These are phyloP conservation scores for Candida dubliniensis DNA, from an alignment of 1,139 yeast species.

Conservation along the genomic window DNA sequence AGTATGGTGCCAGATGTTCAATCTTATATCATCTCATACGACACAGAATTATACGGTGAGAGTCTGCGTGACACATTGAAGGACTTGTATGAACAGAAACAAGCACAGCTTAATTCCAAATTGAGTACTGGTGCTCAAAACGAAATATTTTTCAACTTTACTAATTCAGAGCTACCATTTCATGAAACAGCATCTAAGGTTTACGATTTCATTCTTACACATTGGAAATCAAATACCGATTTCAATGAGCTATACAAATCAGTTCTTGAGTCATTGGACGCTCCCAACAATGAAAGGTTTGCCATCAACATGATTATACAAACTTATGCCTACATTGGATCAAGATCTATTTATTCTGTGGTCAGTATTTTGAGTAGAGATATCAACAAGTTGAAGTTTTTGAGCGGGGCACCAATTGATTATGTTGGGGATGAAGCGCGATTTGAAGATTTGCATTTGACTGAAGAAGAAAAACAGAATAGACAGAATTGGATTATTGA, in stretches of 20 bases:
- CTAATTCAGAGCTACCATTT: conserved; percentile 39
- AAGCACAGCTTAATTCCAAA: conserved; percentile 26
- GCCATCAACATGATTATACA: conserved; percentile 65
- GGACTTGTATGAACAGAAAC: conserved; percentile 33
- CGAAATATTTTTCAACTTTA: conserved; percentile 40
- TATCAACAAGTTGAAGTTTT: conserved; percentile 48
- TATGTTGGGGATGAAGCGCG: conserved; percentile 29
- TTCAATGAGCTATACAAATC: conserved; percentile 36
- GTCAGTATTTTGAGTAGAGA: conserved; percentile 66
- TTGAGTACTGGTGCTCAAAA: conserved; percentile 39
- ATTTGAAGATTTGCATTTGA: conserved; percentile 40
- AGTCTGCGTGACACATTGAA: conserved; percentile 26
- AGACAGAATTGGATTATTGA: conserved; percentile 54
- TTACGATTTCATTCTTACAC: conserved; percentile 44
- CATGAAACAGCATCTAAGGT: conserved; percentile 38
- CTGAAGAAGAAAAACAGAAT: conserved; percentile 30
- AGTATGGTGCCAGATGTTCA: conserved; percentile 30
- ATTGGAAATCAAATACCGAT: conserved; percentile 42
- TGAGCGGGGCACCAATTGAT: conserved; percentile 36
- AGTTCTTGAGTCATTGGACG: conserved; percentile 20
- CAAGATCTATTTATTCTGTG: conserved; percentile 86
- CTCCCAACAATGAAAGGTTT: conserved; percentile 41
- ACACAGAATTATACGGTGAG: conserved; percentile 38
- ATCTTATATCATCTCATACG: conserved; percentile 35
- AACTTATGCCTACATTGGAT: conserved; percentile 78